These are phyloP conservation scores for Mesotaenium endlicherianum DNA, from an alignment of 139 green algal genomes.

Conservation along the genomic window DNA sequence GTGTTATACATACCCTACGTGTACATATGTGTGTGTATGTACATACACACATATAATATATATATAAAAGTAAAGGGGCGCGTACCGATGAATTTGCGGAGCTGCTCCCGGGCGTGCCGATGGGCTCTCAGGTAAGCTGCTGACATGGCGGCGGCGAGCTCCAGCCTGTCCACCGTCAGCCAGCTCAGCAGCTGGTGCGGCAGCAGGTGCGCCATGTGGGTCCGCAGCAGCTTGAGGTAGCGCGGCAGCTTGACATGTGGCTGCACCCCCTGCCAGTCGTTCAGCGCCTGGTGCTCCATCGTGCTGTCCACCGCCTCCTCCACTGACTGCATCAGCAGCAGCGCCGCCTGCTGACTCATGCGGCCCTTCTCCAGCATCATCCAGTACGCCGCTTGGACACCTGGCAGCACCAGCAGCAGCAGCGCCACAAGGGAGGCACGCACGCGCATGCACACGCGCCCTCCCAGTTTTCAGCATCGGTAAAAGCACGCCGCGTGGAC, in stretches of 20 bases:
- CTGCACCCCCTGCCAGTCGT: background rate
- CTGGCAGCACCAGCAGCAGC: background rate
- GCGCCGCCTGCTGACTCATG: conserved; percentile 3
- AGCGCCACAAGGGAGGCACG: too few relatives aligned
- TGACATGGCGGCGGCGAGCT: conserved; percentile 12
- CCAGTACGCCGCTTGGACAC: conserved; percentile 39
- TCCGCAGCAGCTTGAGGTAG: conserved; percentile 8
- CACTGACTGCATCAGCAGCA: conserved; percentile 32
- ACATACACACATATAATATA: too few relatives aligned
- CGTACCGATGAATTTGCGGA: conserved; percentile 13
- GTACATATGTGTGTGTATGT: too few relatives aligned
- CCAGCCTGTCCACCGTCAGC: conserved; percentile 25
- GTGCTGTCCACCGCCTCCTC: conserved; percentile 20
- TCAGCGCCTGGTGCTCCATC: background rate
- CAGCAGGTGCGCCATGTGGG: background rate
- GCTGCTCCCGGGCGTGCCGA: conserved; percentile 2
- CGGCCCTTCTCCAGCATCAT: conserved; percentile 28
- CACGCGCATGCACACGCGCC: too few relatives aligned
- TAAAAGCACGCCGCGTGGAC: too few relatives aligned
- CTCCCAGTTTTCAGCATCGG: too few relatives aligned
- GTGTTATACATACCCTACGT: too few relatives aligned
- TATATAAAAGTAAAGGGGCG: too few relatives aligned
- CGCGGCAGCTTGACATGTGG: conserved; percentile 17
- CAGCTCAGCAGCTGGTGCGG: conserved; percentile 1
- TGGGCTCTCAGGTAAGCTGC: conserved; percentile 16